These are phyloP conservation scores for Nymphaea thermarum DNA, from an alignment of 164 flowering plant genomes.

Conservation along the genomic window DNA sequence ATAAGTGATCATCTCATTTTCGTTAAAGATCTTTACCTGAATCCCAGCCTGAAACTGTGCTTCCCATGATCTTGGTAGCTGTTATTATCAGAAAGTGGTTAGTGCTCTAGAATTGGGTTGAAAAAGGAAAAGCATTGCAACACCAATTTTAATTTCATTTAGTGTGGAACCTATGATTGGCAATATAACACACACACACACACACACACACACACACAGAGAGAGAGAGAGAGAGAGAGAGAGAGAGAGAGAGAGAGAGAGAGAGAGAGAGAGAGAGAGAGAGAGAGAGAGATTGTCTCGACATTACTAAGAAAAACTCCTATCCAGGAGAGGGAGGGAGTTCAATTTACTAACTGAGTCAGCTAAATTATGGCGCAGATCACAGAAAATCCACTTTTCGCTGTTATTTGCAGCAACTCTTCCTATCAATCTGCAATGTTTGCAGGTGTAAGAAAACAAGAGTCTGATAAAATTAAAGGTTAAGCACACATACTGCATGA, in stretches of 20 bases:
- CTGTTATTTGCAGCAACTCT: conserved; percentile 70
- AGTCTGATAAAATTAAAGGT: neutral
- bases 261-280: too few species aligned
- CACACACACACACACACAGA: neutral
- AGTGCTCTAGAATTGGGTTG: neutral
- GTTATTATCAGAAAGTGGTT: conserved; percentile 3
- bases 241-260: neutral
- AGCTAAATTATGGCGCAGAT: conserved; percentile 38
- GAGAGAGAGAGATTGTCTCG: too few species aligned
- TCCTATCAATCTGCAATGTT: conserved; percentile 46
- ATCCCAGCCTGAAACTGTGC: conserved; percentile 69
- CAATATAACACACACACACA: neutral
- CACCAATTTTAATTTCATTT: neutral
- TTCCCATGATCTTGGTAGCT: conserved; percentile 85
- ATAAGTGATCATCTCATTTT: neutral
- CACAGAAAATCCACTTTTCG: conserved; percentile 72
- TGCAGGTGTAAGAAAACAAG: neutral
- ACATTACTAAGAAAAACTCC: too few species aligned
- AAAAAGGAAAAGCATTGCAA: neutral
- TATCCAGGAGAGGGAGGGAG: too few species aligned
- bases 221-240: neutral
- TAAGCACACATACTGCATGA: too few species aligned
- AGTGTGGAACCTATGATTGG: too few species aligned
- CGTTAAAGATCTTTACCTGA: conserved; percentile 30
- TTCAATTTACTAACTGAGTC: conserved; percentile 45